Base-by-base conservation (phyloP, 1,284 basidiomycete genomes). In the Sphaerobolus stellatus region DNA sequence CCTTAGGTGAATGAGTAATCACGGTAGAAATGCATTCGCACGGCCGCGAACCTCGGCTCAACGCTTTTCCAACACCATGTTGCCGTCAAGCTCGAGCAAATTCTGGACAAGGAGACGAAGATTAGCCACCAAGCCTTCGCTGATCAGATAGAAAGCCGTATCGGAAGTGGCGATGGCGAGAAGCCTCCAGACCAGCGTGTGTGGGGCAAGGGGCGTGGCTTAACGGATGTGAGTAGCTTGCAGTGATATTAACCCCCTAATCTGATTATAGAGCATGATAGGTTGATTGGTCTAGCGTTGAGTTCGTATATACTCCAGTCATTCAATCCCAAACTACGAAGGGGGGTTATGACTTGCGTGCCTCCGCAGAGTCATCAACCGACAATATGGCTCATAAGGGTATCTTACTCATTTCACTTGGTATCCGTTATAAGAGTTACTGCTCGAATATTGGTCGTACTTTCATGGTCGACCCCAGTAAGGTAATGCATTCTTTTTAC, bases 251-350 rank as follows among this genome's bases (percentile, higher is more conserved):
- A 34, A 56, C 34, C 47, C 44, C 27, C 40, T 44, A 43, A 44
- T 51, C 52, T 34, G 9, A 44, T 59, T 49, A 48, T 30, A 28
- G 47, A 14, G 25, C 27, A 27, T n/a, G 2, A 28, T 53, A 94
- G 90, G 79, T 94, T 56, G 95, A 99, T 68, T 94, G 91, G 79
- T 76, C 78, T 25, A 82, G 88, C 11, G 89, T 91, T 2, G 95
- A 98, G 71, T 96, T 95, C 74, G 92, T 92, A 62, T 98, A 96
- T 70, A 86, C 91, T 4, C 95, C 96, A 3, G 95, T 98, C 68
- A 92, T 98, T 65, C 95, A 98, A 66, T 98, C 94, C 2, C 90
- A 89, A 52, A 90, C 92, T 16, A 86, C 85, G 38, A 81, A 77
- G 57, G 75, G 79, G 5, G 89, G 91, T 13, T 98, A 97, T 68